A percentile compares a stretch with the other conserved stretches of the same genome.
Conservation (phyloP, 352 stramenopile species). For the Phytophthora pluvialis region DNA sequence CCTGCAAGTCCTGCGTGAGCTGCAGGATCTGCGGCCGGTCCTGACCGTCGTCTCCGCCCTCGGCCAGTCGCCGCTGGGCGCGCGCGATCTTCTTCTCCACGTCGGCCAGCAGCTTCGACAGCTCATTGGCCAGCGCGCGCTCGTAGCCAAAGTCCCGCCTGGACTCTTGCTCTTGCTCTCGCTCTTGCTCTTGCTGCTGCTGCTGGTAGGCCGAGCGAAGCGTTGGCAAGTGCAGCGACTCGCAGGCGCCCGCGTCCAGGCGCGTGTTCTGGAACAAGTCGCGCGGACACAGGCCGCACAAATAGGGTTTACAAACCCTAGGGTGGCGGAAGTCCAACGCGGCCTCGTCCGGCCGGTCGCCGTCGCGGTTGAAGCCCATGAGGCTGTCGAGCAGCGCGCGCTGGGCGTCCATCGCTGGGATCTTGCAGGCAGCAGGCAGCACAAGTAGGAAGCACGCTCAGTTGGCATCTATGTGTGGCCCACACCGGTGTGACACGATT, state of each 20-base stretch:
- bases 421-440: neutral
- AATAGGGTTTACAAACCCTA: conserved; percentile 82
- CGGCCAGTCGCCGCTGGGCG: conserved; percentile 71
- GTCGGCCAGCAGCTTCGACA: conserved; percentile 68
- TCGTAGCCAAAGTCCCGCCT: conserved; percentile 74
- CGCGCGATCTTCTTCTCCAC: conserved; percentile 86
- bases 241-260: conserved; percentile 81
- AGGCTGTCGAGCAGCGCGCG: conserved; percentile 89
- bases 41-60: conserved; percentile 44
- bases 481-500: too few species aligned
- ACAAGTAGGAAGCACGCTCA: too few species aligned
- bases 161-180: conserved; percentile 15
- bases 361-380: conserved; percentile 93
- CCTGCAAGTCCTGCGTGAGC: conserved; percentile 77
- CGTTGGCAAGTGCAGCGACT: conserved; percentile 71
- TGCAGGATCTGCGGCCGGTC: conserved; percentile 64
- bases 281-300: conserved; percentile 86
- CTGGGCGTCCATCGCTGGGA: conserved; percentile 74
- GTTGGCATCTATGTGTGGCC: too few species aligned
- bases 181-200: conserved; percentile 17
- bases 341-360: conserved; percentile 82
- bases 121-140: conserved; percentile 64
- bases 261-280: conserved; percentile 93
- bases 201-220: conserved; percentile 70
- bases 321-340: conserved; percentile 72